Evolutionary conservation across 208 protist genomes (phyloP), one percentile per base, ranked within the genome.

Genomic region (Acanthamoeba culbertsoni): DNA sequence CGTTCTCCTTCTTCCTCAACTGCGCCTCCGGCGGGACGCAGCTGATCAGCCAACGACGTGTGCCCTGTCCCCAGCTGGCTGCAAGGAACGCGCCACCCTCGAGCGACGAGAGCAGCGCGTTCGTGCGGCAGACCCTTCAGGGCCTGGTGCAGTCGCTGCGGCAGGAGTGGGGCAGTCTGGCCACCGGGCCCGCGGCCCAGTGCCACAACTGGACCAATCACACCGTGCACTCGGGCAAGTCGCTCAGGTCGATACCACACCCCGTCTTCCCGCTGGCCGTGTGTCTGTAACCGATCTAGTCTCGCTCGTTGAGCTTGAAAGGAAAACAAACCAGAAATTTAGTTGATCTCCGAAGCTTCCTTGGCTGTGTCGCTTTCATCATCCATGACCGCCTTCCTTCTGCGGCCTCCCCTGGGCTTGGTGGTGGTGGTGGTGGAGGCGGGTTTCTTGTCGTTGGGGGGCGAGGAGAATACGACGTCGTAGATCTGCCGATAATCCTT

Each of bases 401-500:
- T 37, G 2, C 35, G 28, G 33, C 10, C 43, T 10, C 26, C 16
- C 63, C 63, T 73, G 33, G 63, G 8, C 63, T 73, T 73, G 5
- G 33, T 43, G 3, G 35, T 18, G 0, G 63, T 20, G 10, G 35
- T 43, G 1, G 62, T 26, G 14, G 62, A 14, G 55, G 5, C 55
- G 55, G 55, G n/a, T n/a, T n/a, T 55, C 48, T 8, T 55, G 48
- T 18, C 18, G 8, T 55, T n/a, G 16, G 55, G 31, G 14, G 1
- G 2, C 31, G 31, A 26, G 59, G 57, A n/a, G 40, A 96, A 95
- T 12, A 84, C 53, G 53, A 96, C 62, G 31, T 95, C 57, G 93
- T 93, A 96, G 31, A 97, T 95, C 20, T 97, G 95, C 2, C 63
- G 46, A 75, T 97, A 97, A 31, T 90, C 93, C 35, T 51, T 79